phyloP scores from a whole-genome alignment of 2,329 filamentous ascomycete genomes.

The Nemania bipapillata region DNA sequence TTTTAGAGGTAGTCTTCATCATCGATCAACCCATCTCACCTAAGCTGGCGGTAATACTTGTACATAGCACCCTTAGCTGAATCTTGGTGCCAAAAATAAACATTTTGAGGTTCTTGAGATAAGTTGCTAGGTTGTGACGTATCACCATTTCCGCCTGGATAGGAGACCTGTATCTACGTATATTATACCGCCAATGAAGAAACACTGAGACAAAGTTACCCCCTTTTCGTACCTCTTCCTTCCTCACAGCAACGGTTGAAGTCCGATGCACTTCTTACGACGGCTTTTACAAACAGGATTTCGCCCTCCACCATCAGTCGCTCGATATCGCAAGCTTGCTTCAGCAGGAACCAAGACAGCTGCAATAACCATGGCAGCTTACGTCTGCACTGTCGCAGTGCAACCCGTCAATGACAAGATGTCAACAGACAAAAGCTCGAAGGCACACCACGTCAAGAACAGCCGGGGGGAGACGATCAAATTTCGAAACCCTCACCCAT shows the following conservation, averaged over 20 bases:
- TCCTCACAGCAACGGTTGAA: neutral
- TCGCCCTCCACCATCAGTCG: slow-evolving; percentile 24
- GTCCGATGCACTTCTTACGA: slow-evolving; percentile 30
- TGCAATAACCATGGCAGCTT: slow-evolving; percentile 42
- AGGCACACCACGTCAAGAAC: slow-evolving; percentile 61
- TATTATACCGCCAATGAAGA: neutral
- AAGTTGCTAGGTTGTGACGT: neutral
- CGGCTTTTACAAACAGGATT: slow-evolving; percentile 10
- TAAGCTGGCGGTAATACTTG: neutral
- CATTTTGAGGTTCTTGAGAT: neutral
- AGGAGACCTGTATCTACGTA: neutral
- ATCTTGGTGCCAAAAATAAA: neutral
- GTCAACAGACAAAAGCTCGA: slow-evolving; percentile 55
- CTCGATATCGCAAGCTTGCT: slow-evolving; percentile 38
- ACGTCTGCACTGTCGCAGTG: slow-evolving; percentile 44
- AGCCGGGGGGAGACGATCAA: slow-evolving; percentile 55
- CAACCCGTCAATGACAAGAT: slow-evolving; percentile 52
- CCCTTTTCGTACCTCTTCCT: neutral
- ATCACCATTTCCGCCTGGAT: neutral
- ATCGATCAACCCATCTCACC: neutral
- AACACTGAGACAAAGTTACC: no score
- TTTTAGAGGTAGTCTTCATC: slow-evolving; percentile 8
- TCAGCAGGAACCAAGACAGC: slow-evolving; percentile 39
- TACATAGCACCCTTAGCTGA: neutral
- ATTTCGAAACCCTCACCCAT: slow-evolving; percentile 66